Conservation (phyloP, 192 early-diverging fungal species). For the Pecoramyces ruminantium region DNA sequence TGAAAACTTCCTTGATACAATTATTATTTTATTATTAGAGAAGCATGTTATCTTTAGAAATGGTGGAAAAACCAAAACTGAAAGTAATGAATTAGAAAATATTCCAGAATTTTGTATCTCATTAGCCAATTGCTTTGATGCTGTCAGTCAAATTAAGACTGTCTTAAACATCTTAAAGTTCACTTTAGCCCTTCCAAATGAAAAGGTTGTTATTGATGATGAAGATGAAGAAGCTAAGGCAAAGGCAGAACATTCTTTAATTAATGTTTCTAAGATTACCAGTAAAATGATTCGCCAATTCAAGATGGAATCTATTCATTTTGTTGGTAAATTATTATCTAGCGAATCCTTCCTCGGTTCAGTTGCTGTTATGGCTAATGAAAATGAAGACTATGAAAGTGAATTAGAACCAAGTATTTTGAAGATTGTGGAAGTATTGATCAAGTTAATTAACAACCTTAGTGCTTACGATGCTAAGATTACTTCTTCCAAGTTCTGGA, state of each 20-base stretch:
- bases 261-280: conserved; percentile 18
- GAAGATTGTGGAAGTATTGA: conserved; percentile 27
- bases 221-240: background rate
- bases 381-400: conserved; percentile 20
- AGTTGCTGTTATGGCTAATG: conserved; percentile 10
- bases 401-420: conserved; percentile 5
- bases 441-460: conserved; percentile 35
- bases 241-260: conserved; percentile 14
- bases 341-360: conserved; percentile 26
- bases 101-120: conserved; percentile 57
- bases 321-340: conserved; percentile 24
- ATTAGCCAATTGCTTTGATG: conserved; percentile 49
- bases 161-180: conserved; percentile 31
- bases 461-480: conserved; percentile 16
- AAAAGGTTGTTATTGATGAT: background rate
- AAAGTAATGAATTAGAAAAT: conserved; percentile 14
- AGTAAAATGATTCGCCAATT: conserved; percentile 46
- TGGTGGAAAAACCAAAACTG: conserved; percentile 29
- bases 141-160: conserved; percentile 45
- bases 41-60: conserved; percentile 24
- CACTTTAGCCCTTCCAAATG: conserved; percentile 5
- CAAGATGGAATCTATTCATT: conserved; percentile 37
- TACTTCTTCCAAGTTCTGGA: background rate
- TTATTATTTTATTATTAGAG: conserved; percentile 52
- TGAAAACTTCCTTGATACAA: conserved; percentile 49